A percentile compares a stretch with the other conserved stretches of the same genome.
These are phyloP conservation scores for Alternaria rosae DNA, from an alignment of 2,329 filamentous ascomycete species.

Conservation along the genomic window DNA sequence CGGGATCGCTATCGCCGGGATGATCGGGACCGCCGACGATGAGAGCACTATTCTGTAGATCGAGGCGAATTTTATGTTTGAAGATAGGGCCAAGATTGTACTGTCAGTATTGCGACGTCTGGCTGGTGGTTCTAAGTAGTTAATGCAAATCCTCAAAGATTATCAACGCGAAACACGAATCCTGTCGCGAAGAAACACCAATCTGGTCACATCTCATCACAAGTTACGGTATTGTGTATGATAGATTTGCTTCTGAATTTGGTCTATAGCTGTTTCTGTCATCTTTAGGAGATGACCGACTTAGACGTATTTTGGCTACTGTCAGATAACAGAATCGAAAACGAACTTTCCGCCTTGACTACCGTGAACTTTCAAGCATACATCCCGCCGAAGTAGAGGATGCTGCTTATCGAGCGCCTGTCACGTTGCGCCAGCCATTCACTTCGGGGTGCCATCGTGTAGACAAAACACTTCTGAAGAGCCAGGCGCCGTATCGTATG, in stretches of 20 bases:
- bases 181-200: background rate
- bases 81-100: background rate
- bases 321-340: background rate
- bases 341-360: background rate
- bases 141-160: background rate
- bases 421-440: background rate
- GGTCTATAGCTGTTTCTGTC: background rate
- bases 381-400: background rate
- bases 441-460: background rate
- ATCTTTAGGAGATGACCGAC: background rate
- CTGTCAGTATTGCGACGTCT: background rate
- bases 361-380: background rate
- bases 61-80: background rate
- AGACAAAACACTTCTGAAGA: background rate
- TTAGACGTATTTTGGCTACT: background rate
- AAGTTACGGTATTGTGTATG: background rate
- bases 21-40: constrained; percentile 47
- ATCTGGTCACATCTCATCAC: background rate
- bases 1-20: constrained; percentile 52
- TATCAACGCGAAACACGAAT: background rate
- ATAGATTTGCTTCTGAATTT: background rate
- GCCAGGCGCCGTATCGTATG: background rate
- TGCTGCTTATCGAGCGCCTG: background rate
- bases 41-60: background rate
- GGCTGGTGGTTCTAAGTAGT: background rate